phyloP scores from a whole-genome alignment of 331 rosid species.

The Quercus lobata region DNA sequence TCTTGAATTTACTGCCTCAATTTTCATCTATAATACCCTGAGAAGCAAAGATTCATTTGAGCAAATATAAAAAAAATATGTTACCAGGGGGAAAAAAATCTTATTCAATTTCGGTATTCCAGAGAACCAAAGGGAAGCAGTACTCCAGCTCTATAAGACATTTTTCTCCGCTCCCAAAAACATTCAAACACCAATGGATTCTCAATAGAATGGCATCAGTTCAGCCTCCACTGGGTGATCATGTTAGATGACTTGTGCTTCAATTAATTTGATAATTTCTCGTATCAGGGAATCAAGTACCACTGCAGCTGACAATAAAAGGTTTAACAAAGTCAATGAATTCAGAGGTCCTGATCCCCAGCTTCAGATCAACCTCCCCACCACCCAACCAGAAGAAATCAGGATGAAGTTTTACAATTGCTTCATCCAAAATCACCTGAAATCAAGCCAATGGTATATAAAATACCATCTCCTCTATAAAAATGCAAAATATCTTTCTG shows the following conservation, averaged over 20 bases:
- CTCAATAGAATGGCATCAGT: not conserved
- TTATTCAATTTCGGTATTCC: not conserved
- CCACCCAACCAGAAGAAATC: conserved; percentile 99
- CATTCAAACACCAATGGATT: not conserved
- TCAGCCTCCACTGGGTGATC: not conserved
- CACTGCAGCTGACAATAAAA: conserved; percentile 66
- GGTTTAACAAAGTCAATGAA: conserved; percentile 63
- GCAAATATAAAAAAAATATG: too few relatives aligned
- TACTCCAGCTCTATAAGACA: not conserved
- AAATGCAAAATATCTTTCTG: not conserved
- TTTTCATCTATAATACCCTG: too few relatives aligned
- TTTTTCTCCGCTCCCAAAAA: not conserved
- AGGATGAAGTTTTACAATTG: conserved; percentile 75
- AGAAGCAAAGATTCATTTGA: too few relatives aligned
- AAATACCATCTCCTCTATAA: not conserved
- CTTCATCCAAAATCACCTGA: conserved; percentile 84
- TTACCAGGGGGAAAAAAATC: too few relatives aligned
- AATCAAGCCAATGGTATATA: conserved; percentile 1
- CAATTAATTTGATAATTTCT: not conserved
- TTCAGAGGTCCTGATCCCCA: conserved; percentile 75
- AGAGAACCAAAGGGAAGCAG: not conserved
- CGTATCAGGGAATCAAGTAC: conserved; percentile 34
- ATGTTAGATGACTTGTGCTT: not conserved
- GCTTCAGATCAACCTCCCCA: conserved; percentile 86
- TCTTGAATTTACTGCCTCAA: too few relatives aligned